phyloP scores from a whole-genome alignment of 441 rosid species.

The Erodium trifolium region DNA sequence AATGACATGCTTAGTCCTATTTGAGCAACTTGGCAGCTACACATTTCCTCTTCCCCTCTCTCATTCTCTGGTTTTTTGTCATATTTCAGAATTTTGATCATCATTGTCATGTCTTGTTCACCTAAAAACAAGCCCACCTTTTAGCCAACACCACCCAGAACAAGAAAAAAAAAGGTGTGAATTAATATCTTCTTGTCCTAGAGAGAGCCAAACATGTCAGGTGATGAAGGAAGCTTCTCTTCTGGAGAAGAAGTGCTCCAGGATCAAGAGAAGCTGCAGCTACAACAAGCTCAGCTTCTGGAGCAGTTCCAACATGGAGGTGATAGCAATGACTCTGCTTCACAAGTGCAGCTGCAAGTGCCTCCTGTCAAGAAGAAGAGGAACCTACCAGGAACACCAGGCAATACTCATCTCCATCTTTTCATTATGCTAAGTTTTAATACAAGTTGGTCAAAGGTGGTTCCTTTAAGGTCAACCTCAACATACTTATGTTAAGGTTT shows the following conservation, averaged over 20 bases:
- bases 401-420: slow-evolving; percentile 16
- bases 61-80: slow-evolving; percentile 19
- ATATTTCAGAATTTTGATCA: slow-evolving; percentile 27
- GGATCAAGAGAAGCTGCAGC: slow-evolving; percentile 27
- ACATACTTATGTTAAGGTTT: neutral
- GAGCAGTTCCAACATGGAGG: slow-evolving; percentile 18
- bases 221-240: slow-evolving; percentile 63
- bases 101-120: slow-evolving; percentile 18
- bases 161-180: slow-evolving; percentile 8
- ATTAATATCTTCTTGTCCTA: neutral
- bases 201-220: slow-evolving; percentile 52
- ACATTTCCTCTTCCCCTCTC: slow-evolving; percentile 21
- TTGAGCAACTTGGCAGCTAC: neutral
- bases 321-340: slow-evolving; percentile 29
- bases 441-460: neutral
- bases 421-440: neutral
- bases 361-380: slow-evolving; percentile 50
- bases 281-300: slow-evolving; percentile 20
- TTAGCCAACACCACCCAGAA: slow-evolving; percentile 18
- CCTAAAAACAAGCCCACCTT: slow-evolving; percentile 23
- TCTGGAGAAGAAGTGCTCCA: slow-evolving; percentile 54
- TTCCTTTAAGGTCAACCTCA: neutral
- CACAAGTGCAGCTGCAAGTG: slow-evolving; percentile 25
- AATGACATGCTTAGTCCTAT: slow-evolving; percentile 17
- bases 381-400: slow-evolving; percentile 72